A percentile compares a stretch with the other conserved stretches of the same genome.
Evolutionary conservation across 768 basidiomycete species (phyloP).

Genomic region (Basidioascus undulatus): DNA sequence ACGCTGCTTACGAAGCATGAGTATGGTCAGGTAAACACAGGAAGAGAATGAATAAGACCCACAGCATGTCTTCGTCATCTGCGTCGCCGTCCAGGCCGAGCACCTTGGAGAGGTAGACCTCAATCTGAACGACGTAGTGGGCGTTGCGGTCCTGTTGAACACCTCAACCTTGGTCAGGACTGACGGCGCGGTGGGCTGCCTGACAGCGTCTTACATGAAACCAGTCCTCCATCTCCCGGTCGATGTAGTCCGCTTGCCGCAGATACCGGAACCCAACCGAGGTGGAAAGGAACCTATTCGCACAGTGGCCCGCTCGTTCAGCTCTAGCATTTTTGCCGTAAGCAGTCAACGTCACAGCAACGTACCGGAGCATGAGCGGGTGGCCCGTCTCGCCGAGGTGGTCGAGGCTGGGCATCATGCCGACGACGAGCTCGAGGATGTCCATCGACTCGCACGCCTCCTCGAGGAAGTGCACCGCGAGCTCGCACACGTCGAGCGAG

Average conservation of each 20-base stretch:
- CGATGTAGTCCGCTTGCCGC: constrained; percentile 74
- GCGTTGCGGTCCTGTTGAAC: constrained; percentile 63
- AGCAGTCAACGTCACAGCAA: constrained; percentile 1
- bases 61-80: constrained; percentile 45
- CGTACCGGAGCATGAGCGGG: constrained; percentile 61
- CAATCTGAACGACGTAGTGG: constrained; percentile 78
- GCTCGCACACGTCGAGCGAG: constrained; percentile 62
- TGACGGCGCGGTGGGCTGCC: neutral
- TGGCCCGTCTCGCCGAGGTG: constrained; percentile 85
- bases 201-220: constrained; percentile 39
- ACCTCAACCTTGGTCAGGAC: neutral
- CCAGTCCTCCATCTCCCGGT: constrained; percentile 88
- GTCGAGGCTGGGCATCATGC: constrained; percentile 83
- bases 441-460: constrained; percentile 69
- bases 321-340: neutral
- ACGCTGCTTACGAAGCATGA: constrained; percentile 13
- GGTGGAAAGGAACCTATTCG: constrained; percentile 69
- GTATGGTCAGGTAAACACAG: neutral
- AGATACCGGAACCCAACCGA: constrained; percentile 79
- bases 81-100: constrained; percentile 33
- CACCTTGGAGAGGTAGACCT: constrained; percentile 64
- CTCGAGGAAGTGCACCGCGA: constrained; percentile 70
- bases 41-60: neutral
- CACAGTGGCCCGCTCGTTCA: neutral
- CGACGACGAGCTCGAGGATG: constrained; percentile 67